Evolutionary conservation across 108 stramenopile species (phyloP).

Genomic region (Nitzschia putrida): DNA sequence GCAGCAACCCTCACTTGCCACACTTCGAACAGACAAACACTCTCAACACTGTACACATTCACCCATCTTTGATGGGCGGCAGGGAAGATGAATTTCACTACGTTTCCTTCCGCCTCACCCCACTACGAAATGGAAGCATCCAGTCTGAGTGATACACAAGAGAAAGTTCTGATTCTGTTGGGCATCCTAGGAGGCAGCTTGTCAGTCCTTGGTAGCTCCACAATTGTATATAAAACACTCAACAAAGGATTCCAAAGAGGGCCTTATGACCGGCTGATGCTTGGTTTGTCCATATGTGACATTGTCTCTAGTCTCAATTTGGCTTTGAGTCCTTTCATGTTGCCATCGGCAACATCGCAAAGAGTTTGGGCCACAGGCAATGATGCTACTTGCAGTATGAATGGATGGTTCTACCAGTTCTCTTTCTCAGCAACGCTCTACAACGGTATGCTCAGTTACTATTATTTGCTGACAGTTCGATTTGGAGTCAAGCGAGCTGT

Average conservation of each 20-base stretch:
- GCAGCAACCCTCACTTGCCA: too few species aligned
- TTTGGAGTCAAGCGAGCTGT: constrained; percentile 6
- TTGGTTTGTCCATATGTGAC: constrained; percentile 6
- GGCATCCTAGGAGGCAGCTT: not conserved
- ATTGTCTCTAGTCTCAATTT: not conserved
- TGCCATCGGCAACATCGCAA: not conserved
- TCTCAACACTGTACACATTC: too few species aligned
- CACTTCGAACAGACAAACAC: too few species aligned
- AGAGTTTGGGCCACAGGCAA: constrained; percentile 9
- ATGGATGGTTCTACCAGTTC: not conserved
- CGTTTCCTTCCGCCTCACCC: too few species aligned
- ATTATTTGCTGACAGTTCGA: constrained; percentile 8
- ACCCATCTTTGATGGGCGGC: too few species aligned
- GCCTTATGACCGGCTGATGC: constrained; percentile 5
- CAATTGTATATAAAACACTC: not conserved
- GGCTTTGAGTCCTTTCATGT: not conserved
- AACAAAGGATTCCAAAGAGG: not conserved
- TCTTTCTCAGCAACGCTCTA: not conserved
- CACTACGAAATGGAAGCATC: too few species aligned
- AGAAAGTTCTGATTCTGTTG: not conserved
- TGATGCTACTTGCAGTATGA: constrained; percentile 16
- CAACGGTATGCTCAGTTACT: not conserved
- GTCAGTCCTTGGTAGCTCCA: not conserved
- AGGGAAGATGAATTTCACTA: too few species aligned
- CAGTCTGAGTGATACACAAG: not conserved